These are phyloP conservation scores for Datisca glomerata DNA, from an alignment of 306 rosid species.

Conservation along the genomic window DNA sequence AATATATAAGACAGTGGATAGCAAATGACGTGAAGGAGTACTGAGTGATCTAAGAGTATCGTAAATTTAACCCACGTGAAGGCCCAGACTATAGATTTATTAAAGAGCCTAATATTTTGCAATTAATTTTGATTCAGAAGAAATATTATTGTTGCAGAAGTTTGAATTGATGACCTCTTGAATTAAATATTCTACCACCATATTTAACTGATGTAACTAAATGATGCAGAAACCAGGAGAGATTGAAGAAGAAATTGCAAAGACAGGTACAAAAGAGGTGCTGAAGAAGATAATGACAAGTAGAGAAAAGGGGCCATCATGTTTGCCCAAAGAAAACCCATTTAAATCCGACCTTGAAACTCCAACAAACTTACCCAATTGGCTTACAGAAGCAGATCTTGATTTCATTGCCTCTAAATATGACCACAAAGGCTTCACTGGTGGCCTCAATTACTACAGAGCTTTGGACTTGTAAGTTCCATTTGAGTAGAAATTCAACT, in stretches of 20 bases:
- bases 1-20: too few relatives aligned
- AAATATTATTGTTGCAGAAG: not conserved
- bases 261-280: slow-evolving; percentile 38
- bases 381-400: slow-evolving; percentile 66
- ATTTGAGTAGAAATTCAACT: too few relatives aligned
- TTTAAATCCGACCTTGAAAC: slow-evolving; percentile 28
- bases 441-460: slow-evolving; percentile 56
- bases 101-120: not conserved
- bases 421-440: slow-evolving; percentile 55
- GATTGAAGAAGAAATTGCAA: slow-evolving; percentile 50
- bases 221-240: slow-evolving; percentile 41
- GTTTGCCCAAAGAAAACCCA: slow-evolving; percentile 33
- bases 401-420: slow-evolving; percentile 39
- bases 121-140: not conserved
- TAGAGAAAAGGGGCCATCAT: slow-evolving; percentile 43
- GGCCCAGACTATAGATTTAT: too few relatives aligned
- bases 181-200: not conserved
- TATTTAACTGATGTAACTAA: not conserved
- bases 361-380: slow-evolving; percentile 39
- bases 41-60: too few relatives aligned
- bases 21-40: too few relatives aligned
- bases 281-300: slow-evolving; percentile 42
- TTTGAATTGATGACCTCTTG: not conserved
- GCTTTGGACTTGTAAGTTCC: slow-evolving; percentile 39
- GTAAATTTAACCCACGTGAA: too few relatives aligned